Base-by-base conservation (phyloP, 257 asterid genomes). In the Cruciata laevipes region DNA sequence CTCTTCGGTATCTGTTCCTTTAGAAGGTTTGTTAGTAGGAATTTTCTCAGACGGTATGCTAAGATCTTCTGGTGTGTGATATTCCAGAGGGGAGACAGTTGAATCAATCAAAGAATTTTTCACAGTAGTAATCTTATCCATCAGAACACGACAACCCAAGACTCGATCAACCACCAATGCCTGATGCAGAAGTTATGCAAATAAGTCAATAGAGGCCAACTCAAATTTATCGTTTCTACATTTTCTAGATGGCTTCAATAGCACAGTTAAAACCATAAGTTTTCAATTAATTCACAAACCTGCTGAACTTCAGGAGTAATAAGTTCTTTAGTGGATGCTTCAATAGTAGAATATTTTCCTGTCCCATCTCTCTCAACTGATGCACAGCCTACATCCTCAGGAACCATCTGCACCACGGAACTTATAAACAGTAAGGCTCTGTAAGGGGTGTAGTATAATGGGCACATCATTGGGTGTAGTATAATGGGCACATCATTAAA, bases 161-260 rank as follows among this genome's bases (percentile, higher is more conserved):
- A 94, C 88, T 64, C 87, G 86, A 81, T 90, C 95, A 69, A 94
- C 99, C 97, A 88, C 82, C 74, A 78, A 67, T 27, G 21, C 57
- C 55, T 57, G 52, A 21, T 16, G 67, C 33, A 51, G 56, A 59
- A 59, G 21, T 32, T 11, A 65, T 14, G 33, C 17, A 30, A 61
- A 40, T 58, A 47, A 16, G 27, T 49, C 27, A 68, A 55, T 6
- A 42, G 47, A 49, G 17, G 31, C 30, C 51, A 65, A 47, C 25
- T 24, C 56, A 44, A 44, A 35, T n/a, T 56, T 38, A 31, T 64
- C 51, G n/a, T n/a, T 27, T 27, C 30, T 27, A 27, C 2, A 27
- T 51, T 25, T 35, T 44, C 27, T 17, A 60, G 10, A 35, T 49
- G 56, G 20, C 51, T 14, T 24, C 9, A 55, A 18, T 38, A 18